Conservation (phyloP, 1,284 basidiomycete species). For the Hortiboletus rubellus region DNA sequence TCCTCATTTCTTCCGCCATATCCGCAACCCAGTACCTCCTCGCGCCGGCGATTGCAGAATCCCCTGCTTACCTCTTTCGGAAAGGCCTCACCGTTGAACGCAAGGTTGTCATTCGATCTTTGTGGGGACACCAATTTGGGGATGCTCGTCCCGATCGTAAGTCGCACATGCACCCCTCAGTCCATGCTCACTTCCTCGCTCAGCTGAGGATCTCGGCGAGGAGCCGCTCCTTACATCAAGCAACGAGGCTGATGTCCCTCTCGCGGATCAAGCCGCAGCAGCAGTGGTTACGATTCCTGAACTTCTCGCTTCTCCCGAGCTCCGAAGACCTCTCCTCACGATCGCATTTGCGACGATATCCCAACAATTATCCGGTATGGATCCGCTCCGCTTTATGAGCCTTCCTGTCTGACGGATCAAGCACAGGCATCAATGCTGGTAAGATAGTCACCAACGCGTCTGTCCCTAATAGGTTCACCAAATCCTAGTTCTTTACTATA, state of each 20-base stretch:
- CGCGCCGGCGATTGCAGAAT: slow-evolving; percentile 58
- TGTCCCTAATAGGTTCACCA: slow-evolving; percentile 30
- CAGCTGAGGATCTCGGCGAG: slow-evolving; percentile 31
- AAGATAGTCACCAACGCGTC: slow-evolving; percentile 4
- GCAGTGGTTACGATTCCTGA: slow-evolving; percentile 49
- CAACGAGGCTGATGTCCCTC: slow-evolving; percentile 25
- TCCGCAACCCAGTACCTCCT: slow-evolving; percentile 60
- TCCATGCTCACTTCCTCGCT: not conserved
- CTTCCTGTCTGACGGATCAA: slow-evolving; percentile 7
- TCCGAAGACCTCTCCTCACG: slow-evolving; percentile 68
- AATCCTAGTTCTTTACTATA: slow-evolving; percentile 80
- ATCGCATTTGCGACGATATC: slow-evolving; percentile 72
- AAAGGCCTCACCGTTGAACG: slow-evolving; percentile 53
- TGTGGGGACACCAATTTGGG: slow-evolving; percentile 48
- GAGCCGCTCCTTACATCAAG: slow-evolving; percentile 51
- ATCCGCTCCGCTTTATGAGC: not conserved
- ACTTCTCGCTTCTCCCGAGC: slow-evolving; percentile 54
- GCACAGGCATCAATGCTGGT: slow-evolving; percentile 56
- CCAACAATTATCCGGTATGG: slow-evolving; percentile 75
- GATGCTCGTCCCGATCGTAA: slow-evolving; percentile 28
- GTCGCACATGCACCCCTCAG: not conserved
- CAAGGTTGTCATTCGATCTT: slow-evolving; percentile 43
- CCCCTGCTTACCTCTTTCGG: slow-evolving; percentile 62
- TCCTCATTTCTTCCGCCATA: slow-evolving; percentile 62
- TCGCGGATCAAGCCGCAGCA: slow-evolving; percentile 24